Base-by-base conservation (phyloP, 805 yeast genomes). In the Candida krabiensis region DNA sequence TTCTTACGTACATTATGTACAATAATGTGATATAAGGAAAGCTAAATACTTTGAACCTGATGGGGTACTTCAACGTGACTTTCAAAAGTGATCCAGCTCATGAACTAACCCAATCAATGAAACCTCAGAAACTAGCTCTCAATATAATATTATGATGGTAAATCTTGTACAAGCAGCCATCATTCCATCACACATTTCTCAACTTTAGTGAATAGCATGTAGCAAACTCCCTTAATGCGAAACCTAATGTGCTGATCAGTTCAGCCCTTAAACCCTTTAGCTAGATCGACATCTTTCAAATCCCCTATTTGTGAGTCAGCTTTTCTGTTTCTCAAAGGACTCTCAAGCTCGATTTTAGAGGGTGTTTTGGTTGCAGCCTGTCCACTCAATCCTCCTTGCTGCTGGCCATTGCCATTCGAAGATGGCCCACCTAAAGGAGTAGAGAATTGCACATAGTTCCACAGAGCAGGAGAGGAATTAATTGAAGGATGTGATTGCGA, bases 361-460 rank as follows among this genome's bases (percentile, higher is more conserved):
- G 50, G 47, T 22, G 41, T 38, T 19, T 37, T 44, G 19, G 38
- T 36, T 23, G 35, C 40, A 15, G 27, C 33, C 16, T 74, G 71
- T 0, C 71, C 68, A 43, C 68, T 16, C 11, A 38, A 35, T 23
- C 19, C 14, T 14, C 41, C 37, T 15, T 35, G 43, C 23, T 40
- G 47, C 11, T 27, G 44, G 16, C 33, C 43, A 28, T 39, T 42
- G 19, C 47, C 47, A 33, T 43, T 43, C n/a, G 46, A 43, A 5
- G 54, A 44, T 5, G 45, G 44, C 0, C 53, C 59, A 8, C 60
- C 65, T 27, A 61, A 32, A 2, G 67, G 66, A 1, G 66, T 62
- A 9, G 70, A 65, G 34, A 90, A 80, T 53, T 89, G 96, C 55
- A 90, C 87, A 64, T 86, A 81, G 57, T 85, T 86, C 97, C 96